Conservation (phyloP, 352 stramenopile species). For the Pythium graminicola region DNA sequence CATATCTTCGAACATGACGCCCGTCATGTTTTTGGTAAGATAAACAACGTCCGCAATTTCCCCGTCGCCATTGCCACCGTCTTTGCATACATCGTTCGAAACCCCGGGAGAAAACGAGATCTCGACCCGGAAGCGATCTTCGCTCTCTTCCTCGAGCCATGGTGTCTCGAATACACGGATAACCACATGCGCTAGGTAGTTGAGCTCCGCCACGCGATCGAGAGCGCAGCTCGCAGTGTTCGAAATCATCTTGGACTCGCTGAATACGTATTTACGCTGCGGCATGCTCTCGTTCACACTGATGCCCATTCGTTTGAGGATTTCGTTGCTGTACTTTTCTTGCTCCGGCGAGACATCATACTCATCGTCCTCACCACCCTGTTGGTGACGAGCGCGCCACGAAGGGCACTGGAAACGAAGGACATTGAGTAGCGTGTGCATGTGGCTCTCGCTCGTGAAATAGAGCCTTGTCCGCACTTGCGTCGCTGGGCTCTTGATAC, state of each 20-base stretch:
- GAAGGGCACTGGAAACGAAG: conserved; percentile 87
- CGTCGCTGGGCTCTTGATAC: conserved; percentile 91
- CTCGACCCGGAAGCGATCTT: conserved; percentile 81
- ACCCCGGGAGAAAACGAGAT: conserved; percentile 80
- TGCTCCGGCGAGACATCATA: conserved; percentile 74
- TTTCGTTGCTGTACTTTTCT: conserved; percentile 80
- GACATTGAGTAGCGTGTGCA: conserved; percentile 98
- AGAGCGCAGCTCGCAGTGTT: conserved; percentile 61
- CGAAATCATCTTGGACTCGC: conserved; percentile 75
- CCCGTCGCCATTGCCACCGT: conserved; percentile 15
- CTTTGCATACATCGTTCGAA: conserved; percentile 30
- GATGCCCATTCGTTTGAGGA: conserved; percentile 82
- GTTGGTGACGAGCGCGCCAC: conserved; percentile 54
- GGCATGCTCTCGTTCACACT: conserved; percentile 73
- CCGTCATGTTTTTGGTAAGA: conserved; percentile 80
- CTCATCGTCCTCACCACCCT: conserved; percentile 50
- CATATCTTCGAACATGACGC: conserved; percentile 87
- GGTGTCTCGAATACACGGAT: conserved; percentile 98
- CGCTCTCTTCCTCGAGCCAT: conserved; percentile 69
- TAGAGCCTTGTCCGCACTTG: conserved; percentile 96
- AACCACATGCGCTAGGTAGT: conserved; percentile 98
- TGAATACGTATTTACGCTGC: conserved; percentile 76
- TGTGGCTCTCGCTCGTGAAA: conserved; percentile 98
- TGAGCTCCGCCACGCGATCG: conserved; percentile 91
- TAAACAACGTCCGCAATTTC: conserved; percentile 71